Conservation (phyloP, 2,329 filamentous ascomycete species). For the Colletotrichum sp. region DNA sequence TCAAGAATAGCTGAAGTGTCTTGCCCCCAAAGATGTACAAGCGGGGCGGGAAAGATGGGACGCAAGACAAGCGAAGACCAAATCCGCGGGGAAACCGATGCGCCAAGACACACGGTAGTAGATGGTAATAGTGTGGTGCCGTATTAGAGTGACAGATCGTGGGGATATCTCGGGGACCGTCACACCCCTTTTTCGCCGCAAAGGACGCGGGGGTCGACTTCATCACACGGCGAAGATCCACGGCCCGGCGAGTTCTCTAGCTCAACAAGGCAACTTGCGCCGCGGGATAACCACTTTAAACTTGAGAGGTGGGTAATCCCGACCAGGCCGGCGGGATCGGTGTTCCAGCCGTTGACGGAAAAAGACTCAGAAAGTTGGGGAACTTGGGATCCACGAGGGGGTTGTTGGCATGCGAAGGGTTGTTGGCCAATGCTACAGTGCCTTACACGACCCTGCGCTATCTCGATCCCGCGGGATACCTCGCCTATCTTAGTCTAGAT, state of each 20-base stretch:
- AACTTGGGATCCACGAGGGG: neutral
- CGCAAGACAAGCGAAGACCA: neutral
- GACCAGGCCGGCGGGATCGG: neutral
- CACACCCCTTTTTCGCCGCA: neutral
- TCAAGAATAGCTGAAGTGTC: neutral
- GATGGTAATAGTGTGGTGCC: neutral
- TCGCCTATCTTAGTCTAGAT: conserved; percentile 3
- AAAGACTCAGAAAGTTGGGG: neutral
- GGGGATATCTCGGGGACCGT: conserved; percentile 7
- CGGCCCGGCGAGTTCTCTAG: neutral
- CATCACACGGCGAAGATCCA: neutral
- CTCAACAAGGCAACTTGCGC: neutral
- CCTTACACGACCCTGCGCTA: neutral
- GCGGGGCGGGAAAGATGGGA: neutral
- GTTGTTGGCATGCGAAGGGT: neutral
- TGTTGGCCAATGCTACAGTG: neutral
- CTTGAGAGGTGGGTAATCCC: neutral
- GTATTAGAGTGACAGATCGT: neutral
- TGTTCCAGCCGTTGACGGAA: conserved; percentile 5
- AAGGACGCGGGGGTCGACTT: neutral
- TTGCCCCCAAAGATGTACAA: neutral
- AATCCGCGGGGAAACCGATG: neutral
- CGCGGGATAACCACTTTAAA: neutral
- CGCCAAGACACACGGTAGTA: neutral
- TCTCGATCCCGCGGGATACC: conserved; percentile 8